Percentiles rank a stretch among this genome's conserved stretches.
Conservation (phyloP, 768 basidiomycete species). For the Chalciporus sphaerocephalus region DNA sequence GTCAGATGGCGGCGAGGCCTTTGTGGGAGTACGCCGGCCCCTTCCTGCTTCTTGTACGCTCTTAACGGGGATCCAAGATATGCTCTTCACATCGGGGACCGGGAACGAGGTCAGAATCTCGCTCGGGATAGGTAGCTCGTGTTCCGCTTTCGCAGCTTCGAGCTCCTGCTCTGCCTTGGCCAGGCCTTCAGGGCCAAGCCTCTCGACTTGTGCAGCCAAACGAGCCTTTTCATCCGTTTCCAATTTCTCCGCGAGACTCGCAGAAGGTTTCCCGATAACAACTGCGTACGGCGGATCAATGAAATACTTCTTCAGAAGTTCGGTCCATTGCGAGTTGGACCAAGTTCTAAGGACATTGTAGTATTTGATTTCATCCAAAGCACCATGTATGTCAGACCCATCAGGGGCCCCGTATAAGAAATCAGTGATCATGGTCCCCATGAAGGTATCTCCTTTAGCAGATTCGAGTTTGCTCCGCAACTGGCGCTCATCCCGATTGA, state of each 20-base stretch:
- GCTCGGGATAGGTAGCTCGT: slow-evolving; percentile 76
- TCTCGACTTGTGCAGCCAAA: slow-evolving; percentile 59
- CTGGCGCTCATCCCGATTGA: slow-evolving; percentile 88
- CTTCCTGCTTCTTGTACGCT: slow-evolving; percentile 59
- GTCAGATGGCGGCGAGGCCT: slow-evolving; percentile 33
- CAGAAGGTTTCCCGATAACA: slow-evolving; percentile 87
- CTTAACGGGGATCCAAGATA: slow-evolving; percentile 85
- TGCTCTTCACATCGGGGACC: slow-evolving; percentile 86
- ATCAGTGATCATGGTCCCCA: slow-evolving; percentile 70
- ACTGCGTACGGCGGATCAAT: slow-evolving; percentile 68
- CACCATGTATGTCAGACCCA: slow-evolving; percentile 68
- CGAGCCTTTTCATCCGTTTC: slow-evolving; percentile 79
- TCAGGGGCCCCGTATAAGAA: slow-evolving; percentile 82
- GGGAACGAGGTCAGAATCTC: slow-evolving; percentile 81
- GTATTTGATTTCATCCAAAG: slow-evolving; percentile 76
- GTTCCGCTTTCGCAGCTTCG: slow-evolving; percentile 80
- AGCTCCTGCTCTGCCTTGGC: slow-evolving; percentile 61
- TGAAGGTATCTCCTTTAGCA: slow-evolving; percentile 76
- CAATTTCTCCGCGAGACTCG: slow-evolving; percentile 71
- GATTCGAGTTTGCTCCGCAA: slow-evolving; percentile 82
- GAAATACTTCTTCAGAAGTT: slow-evolving; percentile 77
- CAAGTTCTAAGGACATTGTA: slow-evolving; percentile 66
- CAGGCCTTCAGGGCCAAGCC: slow-evolving; percentile 79
- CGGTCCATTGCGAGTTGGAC: slow-evolving; percentile 72
- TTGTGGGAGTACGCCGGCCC: slow-evolving; percentile 36